Base-by-base conservation (phyloP, 768 basidiomycete species). In the Paxillus ammoniavirescens region DNA sequence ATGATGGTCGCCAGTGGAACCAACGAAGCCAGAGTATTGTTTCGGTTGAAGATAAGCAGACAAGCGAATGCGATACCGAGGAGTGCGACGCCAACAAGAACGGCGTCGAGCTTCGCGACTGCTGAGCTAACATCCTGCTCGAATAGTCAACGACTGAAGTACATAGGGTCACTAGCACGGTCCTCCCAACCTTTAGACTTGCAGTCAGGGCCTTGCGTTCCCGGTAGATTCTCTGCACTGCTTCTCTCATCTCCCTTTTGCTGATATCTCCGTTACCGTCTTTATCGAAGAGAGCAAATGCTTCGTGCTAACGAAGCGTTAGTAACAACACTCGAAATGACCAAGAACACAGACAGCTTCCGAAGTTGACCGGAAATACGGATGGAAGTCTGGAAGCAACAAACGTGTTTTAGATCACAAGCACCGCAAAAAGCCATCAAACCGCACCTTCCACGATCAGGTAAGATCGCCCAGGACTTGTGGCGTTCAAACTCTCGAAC, bases 191-290 rank as follows among this genome's bases (percentile, higher is more conserved):
- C 75, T 90, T 90, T 36, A 92, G 75, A 60, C 86, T 81, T 17
- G 86, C 76, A 3, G 79, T 82, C 35, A 92, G 71, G 0, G 87
- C 76, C 63, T 88, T 91, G 15, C 89, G 80, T 65, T 92, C 89
- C 45, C 80, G 76, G 62, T 92, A 92, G 42, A 91, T 90, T 36
- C 88, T 74, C 57, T 88, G 86, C 7, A 92, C 89, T 2, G 86
- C 87, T 62, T 89, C 87, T 33, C 90, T 80, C 88, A 91, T 92
- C 68, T 92, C 90, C 17, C 73, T 75, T 65, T 84, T 90, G 2
- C 76, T 78, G 44, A 91, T 86, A 59, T 91, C 89, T 9, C 89
- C 90, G 61, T 92, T 92, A n/a, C 78, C 83, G 65, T 91, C 89
- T 64, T 84, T 87, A 64, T 91, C 89, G 55, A 91, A 91, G 6